phyloP scores from a whole-genome alignment of 148 eudicot genomes.

The Diospyros kaki region DNA sequence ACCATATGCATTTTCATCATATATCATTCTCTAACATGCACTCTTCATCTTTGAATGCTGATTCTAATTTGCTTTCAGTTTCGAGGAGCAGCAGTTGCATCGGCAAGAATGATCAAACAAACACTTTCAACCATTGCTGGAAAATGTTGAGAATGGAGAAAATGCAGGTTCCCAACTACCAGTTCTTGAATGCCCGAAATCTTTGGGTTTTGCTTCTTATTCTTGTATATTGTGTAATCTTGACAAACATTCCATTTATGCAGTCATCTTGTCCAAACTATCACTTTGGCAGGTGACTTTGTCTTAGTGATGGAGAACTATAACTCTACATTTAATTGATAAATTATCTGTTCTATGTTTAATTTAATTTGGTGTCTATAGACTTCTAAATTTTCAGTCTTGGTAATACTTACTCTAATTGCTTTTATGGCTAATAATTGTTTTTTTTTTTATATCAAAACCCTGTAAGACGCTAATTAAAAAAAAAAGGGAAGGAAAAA shows the following conservation, averaged over 20 bases:
- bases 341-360: constrained; percentile 3
- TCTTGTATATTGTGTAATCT: neutral
- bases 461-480: too few relatives aligned
- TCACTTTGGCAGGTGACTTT: neutral
- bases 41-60: neutral
- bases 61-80: constrained; percentile 27
- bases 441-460: neutral
- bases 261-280: neutral
- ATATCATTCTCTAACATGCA: too few relatives aligned
- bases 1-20: too few relatives aligned
- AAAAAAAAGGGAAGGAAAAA: neutral
- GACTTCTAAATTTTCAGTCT: neutral
- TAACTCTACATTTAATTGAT: constrained; percentile 1
- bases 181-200: neutral
- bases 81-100: constrained; percentile 38
- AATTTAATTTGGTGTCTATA: neutral
- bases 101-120: constrained; percentile 45
- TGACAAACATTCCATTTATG: neutral
- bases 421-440: neutral
- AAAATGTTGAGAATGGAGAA: constrained; percentile 19
- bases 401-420: neutral
- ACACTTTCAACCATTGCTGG: constrained; percentile 29
- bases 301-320: neutral
- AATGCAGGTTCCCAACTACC: neutral
- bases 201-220: neutral